These are phyloP conservation scores for Draba incana DNA, from an alignment of 345 rosid genomes.

Conservation along the genomic window DNA sequence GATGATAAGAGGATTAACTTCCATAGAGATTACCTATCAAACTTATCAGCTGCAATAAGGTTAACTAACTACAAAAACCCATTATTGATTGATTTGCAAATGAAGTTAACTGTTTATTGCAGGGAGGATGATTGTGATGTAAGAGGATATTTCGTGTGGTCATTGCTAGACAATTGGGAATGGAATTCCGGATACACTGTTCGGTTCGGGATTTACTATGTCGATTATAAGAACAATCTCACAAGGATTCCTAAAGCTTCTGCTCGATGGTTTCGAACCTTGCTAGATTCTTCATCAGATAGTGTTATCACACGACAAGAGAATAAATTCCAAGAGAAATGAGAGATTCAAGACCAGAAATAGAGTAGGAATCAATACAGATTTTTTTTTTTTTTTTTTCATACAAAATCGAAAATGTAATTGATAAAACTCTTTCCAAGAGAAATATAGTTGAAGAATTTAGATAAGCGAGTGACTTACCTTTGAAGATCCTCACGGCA, in stretches of 20 bases:
- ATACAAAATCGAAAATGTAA: conserved; percentile 13
- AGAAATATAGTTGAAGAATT: not conserved
- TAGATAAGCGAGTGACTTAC: not conserved
- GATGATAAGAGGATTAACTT: conserved; percentile 80
- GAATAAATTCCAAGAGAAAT: conserved; percentile 5
- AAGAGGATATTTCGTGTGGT: conserved; percentile 83
- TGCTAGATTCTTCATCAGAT: conserved; percentile 37
- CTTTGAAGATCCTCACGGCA: not conserved
- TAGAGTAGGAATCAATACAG: conserved; percentile 13
- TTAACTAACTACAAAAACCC: conserved; percentile 5
- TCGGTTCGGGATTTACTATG: conserved; percentile 79
- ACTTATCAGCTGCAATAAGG: conserved; percentile 87
- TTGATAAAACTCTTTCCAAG: conserved; percentile 2
- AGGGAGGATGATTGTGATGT: conserved; percentile 69
- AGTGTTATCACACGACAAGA: not conserved
- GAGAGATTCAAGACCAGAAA: not conserved
- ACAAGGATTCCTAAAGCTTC: conserved; percentile 87
- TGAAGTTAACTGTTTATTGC: conserved; percentile 8
- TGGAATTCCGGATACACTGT: conserved; percentile 95
- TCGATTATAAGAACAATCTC: conserved; percentile 74
- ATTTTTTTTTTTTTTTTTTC: not conserved
- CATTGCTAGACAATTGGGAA: conserved; percentile 94
- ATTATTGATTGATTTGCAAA: not conserved
- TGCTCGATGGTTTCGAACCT: conserved; percentile 66
- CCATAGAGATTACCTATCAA: conserved; percentile 84